Evolutionary conservation across 129 eudicot species (phyloP).

Genomic region (Apium graveolens): DNA sequence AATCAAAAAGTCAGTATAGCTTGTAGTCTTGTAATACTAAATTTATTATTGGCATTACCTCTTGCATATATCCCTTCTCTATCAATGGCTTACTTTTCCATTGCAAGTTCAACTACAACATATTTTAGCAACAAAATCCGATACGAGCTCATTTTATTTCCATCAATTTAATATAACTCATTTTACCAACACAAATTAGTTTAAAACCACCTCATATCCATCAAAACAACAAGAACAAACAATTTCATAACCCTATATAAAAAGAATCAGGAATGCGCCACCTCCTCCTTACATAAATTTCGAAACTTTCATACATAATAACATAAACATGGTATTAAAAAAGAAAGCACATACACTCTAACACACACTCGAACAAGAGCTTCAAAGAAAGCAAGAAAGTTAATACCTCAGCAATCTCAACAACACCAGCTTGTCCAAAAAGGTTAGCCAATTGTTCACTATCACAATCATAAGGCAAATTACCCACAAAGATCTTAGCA

Average conservation of each 20-base stretch:
- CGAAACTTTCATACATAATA: background rate
- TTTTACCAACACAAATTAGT: background rate
- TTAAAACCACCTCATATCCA: background rate
- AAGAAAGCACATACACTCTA: background rate
- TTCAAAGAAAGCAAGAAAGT: background rate
- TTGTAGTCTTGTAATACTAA: background rate
- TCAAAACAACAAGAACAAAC: background rate
- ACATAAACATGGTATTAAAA: background rate
- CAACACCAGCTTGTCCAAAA: constrained; percentile 73
- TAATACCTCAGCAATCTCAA: constrained; percentile 81
- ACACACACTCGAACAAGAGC: background rate
- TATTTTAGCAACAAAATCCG: background rate
- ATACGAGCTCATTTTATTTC: background rate
- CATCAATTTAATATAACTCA: background rate
- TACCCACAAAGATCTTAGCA: constrained; percentile 75
- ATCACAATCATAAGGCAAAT: constrained; percentile 62
- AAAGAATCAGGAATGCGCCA: background rate
- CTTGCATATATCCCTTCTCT: background rate
- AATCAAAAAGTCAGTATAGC: background rate
- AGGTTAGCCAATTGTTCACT: constrained; percentile 63
- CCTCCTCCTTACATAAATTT: background rate
- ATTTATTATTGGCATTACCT: background rate
- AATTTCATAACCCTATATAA: background rate
- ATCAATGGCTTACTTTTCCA: background rate
- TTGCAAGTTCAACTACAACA: background rate